phyloP scores from a whole-genome alignment of 495 filamentous ascomycete genomes.

The Ramalina intermedia region DNA sequence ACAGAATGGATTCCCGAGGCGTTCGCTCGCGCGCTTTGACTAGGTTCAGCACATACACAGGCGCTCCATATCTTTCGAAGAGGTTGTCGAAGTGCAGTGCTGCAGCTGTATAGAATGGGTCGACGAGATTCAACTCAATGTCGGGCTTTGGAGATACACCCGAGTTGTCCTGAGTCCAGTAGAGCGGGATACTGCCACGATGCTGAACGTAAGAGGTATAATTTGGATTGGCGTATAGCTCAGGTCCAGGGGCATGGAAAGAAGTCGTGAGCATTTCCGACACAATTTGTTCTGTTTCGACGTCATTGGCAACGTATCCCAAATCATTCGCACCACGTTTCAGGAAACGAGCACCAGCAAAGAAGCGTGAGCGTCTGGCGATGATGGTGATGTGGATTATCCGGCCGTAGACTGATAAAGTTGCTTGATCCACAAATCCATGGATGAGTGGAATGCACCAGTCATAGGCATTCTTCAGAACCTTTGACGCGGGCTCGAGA shows the following conservation, averaged over 20 bases:
- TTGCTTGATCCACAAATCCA: constrained; percentile 84
- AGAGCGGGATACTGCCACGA: constrained; percentile 86
- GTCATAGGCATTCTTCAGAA: constrained; percentile 68
- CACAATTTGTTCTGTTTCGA: constrained; percentile 98
- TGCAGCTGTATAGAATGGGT: constrained; percentile 93
- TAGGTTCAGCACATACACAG: constrained; percentile 83
- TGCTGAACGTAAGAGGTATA: constrained; percentile 97
- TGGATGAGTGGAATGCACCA: constrained; percentile 97
- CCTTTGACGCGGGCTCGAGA: constrained; percentile 54
- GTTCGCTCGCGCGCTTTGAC: constrained; percentile 82
- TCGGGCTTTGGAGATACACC: constrained; percentile 92
- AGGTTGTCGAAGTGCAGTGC: constrained; percentile 94
- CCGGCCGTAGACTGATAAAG: constrained; percentile 69
- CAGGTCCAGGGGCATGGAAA: constrained; percentile 81
- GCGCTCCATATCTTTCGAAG: constrained; percentile 84
- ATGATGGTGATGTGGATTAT: constrained; percentile 85
- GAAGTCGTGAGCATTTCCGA: constrained; percentile 87
- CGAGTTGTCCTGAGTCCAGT: constrained; percentile 95
- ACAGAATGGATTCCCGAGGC: constrained; percentile 82
- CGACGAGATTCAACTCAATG: constrained; percentile 83
- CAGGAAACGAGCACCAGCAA: constrained; percentile 86
- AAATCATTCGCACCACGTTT: constrained; percentile 92
- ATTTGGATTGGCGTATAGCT: constrained; percentile 71
- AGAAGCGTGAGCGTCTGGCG: constrained; percentile 80
- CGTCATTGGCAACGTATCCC: constrained; percentile 95